Evolutionary conservation across 495 filamentous ascomycete genomes (phyloP), one percentile per base, ranked within the genome.

Genomic region (Hapsidospora chrysogenum): DNA sequence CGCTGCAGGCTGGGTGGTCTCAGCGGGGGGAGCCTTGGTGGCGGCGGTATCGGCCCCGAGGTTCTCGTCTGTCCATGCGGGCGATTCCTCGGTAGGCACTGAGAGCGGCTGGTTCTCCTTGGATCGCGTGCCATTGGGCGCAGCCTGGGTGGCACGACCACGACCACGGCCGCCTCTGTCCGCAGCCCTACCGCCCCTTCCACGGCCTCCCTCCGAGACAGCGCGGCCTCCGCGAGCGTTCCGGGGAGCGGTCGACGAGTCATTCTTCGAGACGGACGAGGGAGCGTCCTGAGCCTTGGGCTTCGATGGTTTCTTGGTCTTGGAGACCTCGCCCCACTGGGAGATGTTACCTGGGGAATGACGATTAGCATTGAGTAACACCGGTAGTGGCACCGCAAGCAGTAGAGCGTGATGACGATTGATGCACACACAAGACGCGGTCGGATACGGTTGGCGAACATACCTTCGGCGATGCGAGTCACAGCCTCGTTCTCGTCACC

Each of bases 301-400:
- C 42, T 76, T 77, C 45, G 72, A 67, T 50, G 89, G 81, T 57
- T 85, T 82, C 51, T 76, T 78, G 54, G 78, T 77, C 68, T 92
- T 93, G 60, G 87, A 83, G 49, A 96, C 85, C 58, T 94, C 85
- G 41, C 77, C 81, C 80, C 92, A 99, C 65, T 87, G 85, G 41
- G 85, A 74, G 45, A 93, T 79, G 37, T 76, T 76, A 43, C 87
- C 87, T 95, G 33, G 14, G 32, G 29, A 16, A 41, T 25, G 10
- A 30, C 14, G 39, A 29, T 26, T 6, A 11, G 23, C 6, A 26
- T 26, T 6, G 23, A 26, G 11, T 26, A 26, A 26, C n/a, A n/a
- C n/a, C n/a, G n/a, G n/a, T n/a, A n/a, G n/a, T n/a, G n/a, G n/a
- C n/a, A n/a, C n/a, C n/a, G n/a, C n/a, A n/a, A n/a, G n/a, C n/a